These are phyloP conservation scores for Hypoxylon subgilvum DNA, from an alignment of 495 filamentous ascomycete genomes.

Conservation along the genomic window DNA sequence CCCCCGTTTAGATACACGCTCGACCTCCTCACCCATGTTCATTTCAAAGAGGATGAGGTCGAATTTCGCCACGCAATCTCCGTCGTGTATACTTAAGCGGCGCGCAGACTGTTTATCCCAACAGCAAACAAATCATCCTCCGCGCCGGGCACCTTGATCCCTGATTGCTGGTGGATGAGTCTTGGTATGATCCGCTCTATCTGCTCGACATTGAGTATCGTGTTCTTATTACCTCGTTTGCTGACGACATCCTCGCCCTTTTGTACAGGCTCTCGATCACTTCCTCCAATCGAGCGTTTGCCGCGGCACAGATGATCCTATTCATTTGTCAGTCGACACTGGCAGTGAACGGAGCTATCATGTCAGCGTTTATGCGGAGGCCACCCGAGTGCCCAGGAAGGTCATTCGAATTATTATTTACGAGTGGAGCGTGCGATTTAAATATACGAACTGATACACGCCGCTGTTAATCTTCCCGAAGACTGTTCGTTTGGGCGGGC, in stretches of 20 bases:
- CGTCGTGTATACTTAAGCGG: conserved; percentile 65
- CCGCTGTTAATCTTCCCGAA: conserved; percentile 55
- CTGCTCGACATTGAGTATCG: conserved; percentile 47
- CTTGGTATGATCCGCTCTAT: conserved; percentile 52
- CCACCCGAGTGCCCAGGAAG: conserved; percentile 60
- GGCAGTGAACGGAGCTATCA: conserved; percentile 54
- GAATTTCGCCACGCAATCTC: conserved; percentile 53
- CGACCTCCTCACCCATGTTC: conserved; percentile 34
- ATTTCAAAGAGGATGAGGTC: conserved; percentile 53
- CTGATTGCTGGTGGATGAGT: conserved; percentile 50
- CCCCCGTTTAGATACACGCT: conserved; percentile 11
- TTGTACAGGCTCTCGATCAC: conserved; percentile 58
- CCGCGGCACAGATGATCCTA: conserved; percentile 61
- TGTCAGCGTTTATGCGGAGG: conserved; percentile 62
- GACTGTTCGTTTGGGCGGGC: conserved; percentile 52
- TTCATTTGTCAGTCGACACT: conserved; percentile 61
- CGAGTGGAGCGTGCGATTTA: conserved; percentile 68
- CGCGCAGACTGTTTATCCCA: conserved; percentile 67
- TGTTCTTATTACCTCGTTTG: conserved; percentile 23
- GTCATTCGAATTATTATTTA: conserved; percentile 63
- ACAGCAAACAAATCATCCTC: conserved; percentile 60
- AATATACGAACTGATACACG: conserved; percentile 61
- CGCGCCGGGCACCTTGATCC: conserved; percentile 45
- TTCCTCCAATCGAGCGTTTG: conserved; percentile 54
- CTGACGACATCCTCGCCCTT: conserved; percentile 36